Evolutionary conservation across 176 grass and related monocot genomes (phyloP).

Genomic region (Rhynchospora pubera): DNA sequence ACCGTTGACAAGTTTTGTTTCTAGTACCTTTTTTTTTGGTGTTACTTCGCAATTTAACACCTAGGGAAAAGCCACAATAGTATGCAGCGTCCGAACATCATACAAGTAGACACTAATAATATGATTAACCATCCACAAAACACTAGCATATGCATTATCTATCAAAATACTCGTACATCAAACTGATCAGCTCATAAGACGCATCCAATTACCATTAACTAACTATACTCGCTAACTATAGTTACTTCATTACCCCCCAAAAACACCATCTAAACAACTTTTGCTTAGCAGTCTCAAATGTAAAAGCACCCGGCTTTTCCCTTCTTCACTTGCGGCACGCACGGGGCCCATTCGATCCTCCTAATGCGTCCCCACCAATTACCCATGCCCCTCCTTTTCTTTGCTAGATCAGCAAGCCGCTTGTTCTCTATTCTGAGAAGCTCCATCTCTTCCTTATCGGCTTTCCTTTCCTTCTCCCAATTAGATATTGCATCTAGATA

Average conservation of each 20-base stretch:
- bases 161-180: background rate
- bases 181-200: background rate
- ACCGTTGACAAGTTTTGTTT: background rate
- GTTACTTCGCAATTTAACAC: background rate
- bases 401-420: conserved; percentile 26
- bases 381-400: background rate
- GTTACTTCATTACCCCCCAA: background rate
- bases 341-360: conserved; percentile 57
- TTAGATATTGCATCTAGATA: conserved; percentile 51
- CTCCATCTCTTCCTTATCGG: conserved; percentile 30
- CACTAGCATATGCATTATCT: background rate
- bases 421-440: conserved; percentile 50
- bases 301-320: conserved; percentile 54
- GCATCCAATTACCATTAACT: conserved; percentile 2
- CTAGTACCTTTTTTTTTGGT: background rate
- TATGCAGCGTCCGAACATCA: background rate
- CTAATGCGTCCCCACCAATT: conserved; percentile 44
- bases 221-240: conserved; percentile 15
- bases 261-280: conserved; percentile 3
- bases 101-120: background rate
- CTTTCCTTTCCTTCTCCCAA: conserved; percentile 40
- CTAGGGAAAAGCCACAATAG: background rate
- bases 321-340: conserved; percentile 27
- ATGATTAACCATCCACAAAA: conserved; percentile 15
- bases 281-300: conserved; percentile 3